Evolutionary conservation across 352 stramenopile genomes (phyloP).

Genomic region (Globisporangium cylindrosporum): DNA sequence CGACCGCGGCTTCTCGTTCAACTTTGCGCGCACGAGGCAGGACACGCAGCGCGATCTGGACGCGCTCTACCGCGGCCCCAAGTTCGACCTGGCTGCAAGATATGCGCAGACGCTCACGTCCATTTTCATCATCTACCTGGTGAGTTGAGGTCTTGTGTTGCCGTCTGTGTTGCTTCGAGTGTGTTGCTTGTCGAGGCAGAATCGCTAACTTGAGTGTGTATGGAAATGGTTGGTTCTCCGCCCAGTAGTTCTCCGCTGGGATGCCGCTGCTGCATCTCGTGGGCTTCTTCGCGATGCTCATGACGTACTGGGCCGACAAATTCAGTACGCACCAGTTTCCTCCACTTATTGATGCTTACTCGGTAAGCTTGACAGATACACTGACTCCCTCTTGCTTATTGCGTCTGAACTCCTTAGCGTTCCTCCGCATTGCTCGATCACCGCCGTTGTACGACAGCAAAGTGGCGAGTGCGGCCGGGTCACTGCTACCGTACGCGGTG

Average conservation of each 20-base stretch:
- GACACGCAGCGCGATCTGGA: slow-evolving; percentile 83
- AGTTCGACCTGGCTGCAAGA: slow-evolving; percentile 69
- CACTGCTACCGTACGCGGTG: slow-evolving; percentile 70
- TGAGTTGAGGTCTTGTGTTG: slow-evolving; percentile 17
- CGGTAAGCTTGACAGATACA: neutral
- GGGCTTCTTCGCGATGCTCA: slow-evolving; percentile 64
- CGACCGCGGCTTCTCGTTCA: slow-evolving; percentile 64
- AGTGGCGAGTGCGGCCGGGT: slow-evolving; percentile 52
- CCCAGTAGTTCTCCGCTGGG: slow-evolving; percentile 63
- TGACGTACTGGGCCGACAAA: slow-evolving; percentile 87
- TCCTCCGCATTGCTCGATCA: slow-evolving; percentile 67
- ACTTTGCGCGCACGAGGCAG: slow-evolving; percentile 64
- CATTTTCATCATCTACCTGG: slow-evolving; percentile 81
- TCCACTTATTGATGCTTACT: neutral
- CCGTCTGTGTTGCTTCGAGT: neutral
- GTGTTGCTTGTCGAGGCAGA: neutral
- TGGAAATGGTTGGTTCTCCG: neutral
- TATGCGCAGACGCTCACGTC: slow-evolving; percentile 78
- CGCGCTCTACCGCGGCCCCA: slow-evolving; percentile 65
- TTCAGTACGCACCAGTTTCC: slow-evolving; percentile 52
- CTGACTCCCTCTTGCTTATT: neutral
- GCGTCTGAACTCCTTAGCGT: slow-evolving; percentile 25
- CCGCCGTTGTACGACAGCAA: slow-evolving; percentile 73
- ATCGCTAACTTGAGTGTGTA: neutral
- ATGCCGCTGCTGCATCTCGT: slow-evolving; percentile 80